Base-by-base conservation (phyloP, 495 filamentous ascomycete species). In the Choiromyces venosus region DNA sequence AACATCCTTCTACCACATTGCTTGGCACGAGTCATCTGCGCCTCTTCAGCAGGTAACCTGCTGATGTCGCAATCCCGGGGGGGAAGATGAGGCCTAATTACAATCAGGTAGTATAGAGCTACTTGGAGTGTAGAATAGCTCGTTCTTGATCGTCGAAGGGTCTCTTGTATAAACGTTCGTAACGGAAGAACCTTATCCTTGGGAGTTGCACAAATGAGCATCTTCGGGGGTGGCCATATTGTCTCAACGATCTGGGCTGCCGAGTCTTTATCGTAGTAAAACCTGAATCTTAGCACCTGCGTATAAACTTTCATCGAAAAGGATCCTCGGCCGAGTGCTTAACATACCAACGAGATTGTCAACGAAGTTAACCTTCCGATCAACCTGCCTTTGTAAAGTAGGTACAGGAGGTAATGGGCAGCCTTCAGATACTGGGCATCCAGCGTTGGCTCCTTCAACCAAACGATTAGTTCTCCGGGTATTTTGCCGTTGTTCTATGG, bases 1-100 rank as follows among this genome's bases (percentile, higher is more conserved):
- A 99, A 98, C 93, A 99, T 99, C 64, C 95, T 91, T 71, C 95
- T 92, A 69, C 95, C 95, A 85, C 95, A 99, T 83, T 96, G 94
- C 82, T 98, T 90, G 46, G 93, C 92, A 71, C 93, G 91, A 79
- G 85, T 88, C 33, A 88, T 85, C 67, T 91, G 88, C 69, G 87
- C 87, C 81, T 96, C 90, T 75, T 91, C 88, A 65, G 88, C 85
- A 81, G 96, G 93, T 85, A 97, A 92, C 87, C 91, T 91, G 42
- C 92, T 95, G 81, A 96, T 93, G 79, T 89, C 87, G 52, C 73
- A 76, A 78, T 92, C 89, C 78, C 88, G 87, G 18, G 86, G 89
- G 7, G 95, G 95, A 68, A 99, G 89, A 82, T 95, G 93, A 6
- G 92, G 89, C 83, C 94, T 94, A 81, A 99, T 93, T 74, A 97